phyloP scores from a whole-genome alignment of 2,329 filamentous ascomycete species.

The Balansia obtecta region DNA sequence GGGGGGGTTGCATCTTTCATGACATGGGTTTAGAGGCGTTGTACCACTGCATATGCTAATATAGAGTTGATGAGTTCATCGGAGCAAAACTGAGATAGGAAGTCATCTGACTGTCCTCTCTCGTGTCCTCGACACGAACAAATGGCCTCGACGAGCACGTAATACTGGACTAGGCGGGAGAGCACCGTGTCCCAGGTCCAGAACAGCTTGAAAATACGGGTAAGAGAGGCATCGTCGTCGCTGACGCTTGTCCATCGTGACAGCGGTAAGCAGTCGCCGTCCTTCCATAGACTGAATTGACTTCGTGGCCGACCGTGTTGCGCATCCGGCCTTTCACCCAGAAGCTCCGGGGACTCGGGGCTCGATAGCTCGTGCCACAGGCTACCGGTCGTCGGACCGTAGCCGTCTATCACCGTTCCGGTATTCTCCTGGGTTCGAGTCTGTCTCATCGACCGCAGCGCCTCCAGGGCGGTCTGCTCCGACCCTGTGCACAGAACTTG shows the following conservation, averaged over 20 bases:
- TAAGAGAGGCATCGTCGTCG: slow-evolving; percentile 8
- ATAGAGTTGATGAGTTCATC: slow-evolving; percentile 13
- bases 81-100: slow-evolving; percentile 10
- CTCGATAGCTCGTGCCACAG: background rate
- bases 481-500: background rate
- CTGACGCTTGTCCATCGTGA: slow-evolving; percentile 12
- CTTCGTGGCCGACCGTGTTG: background rate
- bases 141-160: slow-evolving; percentile 9
- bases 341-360: background rate
- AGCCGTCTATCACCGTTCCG: background rate
- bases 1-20: no score
- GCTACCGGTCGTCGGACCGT: background rate
- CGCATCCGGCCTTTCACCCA: background rate
- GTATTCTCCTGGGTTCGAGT: background rate
- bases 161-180: slow-evolving; percentile 8
- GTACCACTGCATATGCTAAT: slow-evolving; percentile 11
- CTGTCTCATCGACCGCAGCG: background rate
- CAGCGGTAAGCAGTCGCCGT: slow-evolving; percentile 5
- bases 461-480: background rate
- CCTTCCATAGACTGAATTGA: background rate
- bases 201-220: slow-evolving; percentile 10
- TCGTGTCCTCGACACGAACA: background rate
- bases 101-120: background rate
- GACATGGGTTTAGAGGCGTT: no score
- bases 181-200: slow-evolving; percentile 15